These are phyloP conservation scores for Ceratobasidium papillatum DNA, from an alignment of 1,284 basidiomycete species.

Conservation along the genomic window DNA sequence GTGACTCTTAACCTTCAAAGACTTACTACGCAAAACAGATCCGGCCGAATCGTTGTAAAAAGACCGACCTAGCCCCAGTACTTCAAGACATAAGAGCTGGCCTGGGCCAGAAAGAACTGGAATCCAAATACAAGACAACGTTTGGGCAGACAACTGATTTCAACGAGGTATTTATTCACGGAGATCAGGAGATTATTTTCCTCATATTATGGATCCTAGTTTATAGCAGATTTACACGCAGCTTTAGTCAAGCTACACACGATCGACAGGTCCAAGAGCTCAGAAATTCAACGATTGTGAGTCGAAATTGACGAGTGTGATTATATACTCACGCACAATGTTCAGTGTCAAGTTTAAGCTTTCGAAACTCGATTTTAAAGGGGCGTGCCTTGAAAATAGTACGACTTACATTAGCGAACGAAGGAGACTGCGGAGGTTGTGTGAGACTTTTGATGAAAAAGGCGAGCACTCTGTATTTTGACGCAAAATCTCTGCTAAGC, in stretches of 20 bases:
- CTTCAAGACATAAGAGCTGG: conserved; percentile 22
- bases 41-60: not conserved
- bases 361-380: not conserved
- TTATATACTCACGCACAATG: not conserved
- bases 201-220: not conserved
- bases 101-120: conserved; percentile 10
- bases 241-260: not conserved
- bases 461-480: not conserved
- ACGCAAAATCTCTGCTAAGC: not conserved
- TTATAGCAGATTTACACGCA: not conserved
- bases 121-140: conserved; percentile 22
- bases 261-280: not conserved
- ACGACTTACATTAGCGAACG: conserved; percentile 5
- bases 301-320: not conserved
- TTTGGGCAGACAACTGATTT: not conserved
- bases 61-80: not conserved
- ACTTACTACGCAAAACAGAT: not conserved
- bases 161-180: conserved; percentile 2
- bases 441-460: not conserved
- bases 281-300: conserved; percentile 24
- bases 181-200: not conserved
- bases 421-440: not conserved
- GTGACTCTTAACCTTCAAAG: not conserved
- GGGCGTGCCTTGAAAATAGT: conserved; percentile 3
- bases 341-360: conserved; percentile 7